Evolutionary conservation across 495 filamentous ascomycete species (phyloP), one percentile per base, ranked within the genome.

Genomic region (Xylaria intraflava): DNA sequence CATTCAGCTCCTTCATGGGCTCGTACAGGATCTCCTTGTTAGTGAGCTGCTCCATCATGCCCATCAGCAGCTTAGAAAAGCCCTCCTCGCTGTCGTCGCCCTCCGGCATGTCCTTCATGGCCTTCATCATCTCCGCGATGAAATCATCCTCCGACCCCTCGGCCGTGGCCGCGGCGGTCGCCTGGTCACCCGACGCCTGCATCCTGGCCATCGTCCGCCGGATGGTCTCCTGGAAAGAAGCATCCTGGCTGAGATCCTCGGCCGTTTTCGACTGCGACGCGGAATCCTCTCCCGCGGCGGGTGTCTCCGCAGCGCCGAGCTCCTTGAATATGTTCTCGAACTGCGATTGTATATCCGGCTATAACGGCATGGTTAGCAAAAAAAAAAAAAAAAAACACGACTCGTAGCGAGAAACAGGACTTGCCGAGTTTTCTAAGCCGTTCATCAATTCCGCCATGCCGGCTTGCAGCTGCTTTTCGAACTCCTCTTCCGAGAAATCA

Each of bases 1-100:
- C 84, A 64, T 92, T 74, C 55, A 97, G 69, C 70, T 98, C 94
- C 73, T 93, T 95, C 92, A 98, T 96, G 14, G 93, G 93, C 72
- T 96, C 91, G 62, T 98, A 96, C 39, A 98, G 72, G 53, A 98
- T 95, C 63, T 98, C 93, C 74, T 95, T 97, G 64, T 93, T 94
- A 1, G 93, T 96, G 51, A 98, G 74, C 68, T 98, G 90, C 69
- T 97, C 89, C 91, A 98, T 97, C 89, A 96, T 95, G 24, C 86
- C 88, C 75, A 94, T 76, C 27, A 97, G 78, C 83, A 97, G 87
- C 69, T 93, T 91, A 23, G 85, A 87, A 60, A 96, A 85, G 55
- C 95, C 90, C 51, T 91, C 90, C 19, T 97, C 90, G 49, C 76
- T 78, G 16, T 80, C 85, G 14, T 77, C 83, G 14, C 82, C 85